Evolutionary conservation across 345 rosid species (phyloP).

Genomic region (Eucalyptus polyanthemos): DNA sequence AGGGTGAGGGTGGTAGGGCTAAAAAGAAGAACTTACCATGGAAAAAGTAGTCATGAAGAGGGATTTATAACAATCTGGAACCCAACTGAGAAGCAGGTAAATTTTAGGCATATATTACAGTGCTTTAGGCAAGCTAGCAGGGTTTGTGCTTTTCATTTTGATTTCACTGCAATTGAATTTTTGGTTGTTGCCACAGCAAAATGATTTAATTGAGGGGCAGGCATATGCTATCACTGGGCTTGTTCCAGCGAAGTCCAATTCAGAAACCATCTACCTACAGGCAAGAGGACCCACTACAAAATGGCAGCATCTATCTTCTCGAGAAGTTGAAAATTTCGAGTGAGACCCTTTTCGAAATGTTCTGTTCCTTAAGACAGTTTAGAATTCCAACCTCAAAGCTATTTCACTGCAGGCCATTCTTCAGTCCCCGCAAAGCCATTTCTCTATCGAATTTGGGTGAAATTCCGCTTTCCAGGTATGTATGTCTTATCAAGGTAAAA

Average conservation of each 20-base stretch:
- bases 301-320: constrained; percentile 53
- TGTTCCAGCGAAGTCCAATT: constrained; percentile 44
- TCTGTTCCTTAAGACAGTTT: background rate
- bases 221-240: constrained; percentile 62
- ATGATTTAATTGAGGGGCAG: constrained; percentile 74
- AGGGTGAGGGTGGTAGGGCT: constrained; percentile 83
- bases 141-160: background rate
- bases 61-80: constrained; percentile 90
- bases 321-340: constrained; percentile 32
- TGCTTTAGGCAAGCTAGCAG: background rate
- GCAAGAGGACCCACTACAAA: constrained; percentile 60
- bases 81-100: constrained; percentile 86
- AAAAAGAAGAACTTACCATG: constrained; percentile 17
- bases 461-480: constrained; percentile 64
- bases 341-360: constrained; percentile 17
- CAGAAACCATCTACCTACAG: constrained; percentile 68
- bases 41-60: constrained; percentile 29
- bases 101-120: background rate
- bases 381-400: background rate
- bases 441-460: constrained; percentile 52
- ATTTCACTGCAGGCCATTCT: constrained; percentile 58
- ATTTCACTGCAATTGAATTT: background rate
- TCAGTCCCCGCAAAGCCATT: constrained; percentile 56
- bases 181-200: constrained; percentile 29
- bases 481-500: background rate